A percentile compares a stretch with the other conserved stretches of the same genome.
These are phyloP conservation scores for Acrodontium crateriforme DNA, from an alignment of 2,329 filamentous ascomycete genomes.

Conservation along the genomic window DNA sequence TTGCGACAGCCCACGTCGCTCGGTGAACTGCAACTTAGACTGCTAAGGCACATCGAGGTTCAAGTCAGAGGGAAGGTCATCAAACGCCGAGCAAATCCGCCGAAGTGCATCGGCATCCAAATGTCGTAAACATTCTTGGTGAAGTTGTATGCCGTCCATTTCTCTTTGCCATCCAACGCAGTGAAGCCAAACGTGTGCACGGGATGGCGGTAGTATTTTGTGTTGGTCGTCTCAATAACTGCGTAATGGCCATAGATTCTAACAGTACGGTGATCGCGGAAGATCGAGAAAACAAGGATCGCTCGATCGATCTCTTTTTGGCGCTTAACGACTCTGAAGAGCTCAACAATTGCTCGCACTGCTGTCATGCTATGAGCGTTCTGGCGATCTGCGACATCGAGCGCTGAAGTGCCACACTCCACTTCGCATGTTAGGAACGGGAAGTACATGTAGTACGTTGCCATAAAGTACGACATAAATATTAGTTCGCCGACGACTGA, in stretches of 20 bases:
- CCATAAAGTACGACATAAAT: conserved; percentile 16
- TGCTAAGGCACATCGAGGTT: no score
- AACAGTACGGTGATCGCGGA: conserved; percentile 5
- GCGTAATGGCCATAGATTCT: conserved; percentile 6
- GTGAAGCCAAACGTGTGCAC: conserved; percentile 4
- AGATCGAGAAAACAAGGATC: conserved; percentile 6
- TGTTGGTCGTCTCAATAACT: conserved; percentile 2
- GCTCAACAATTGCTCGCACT: conserved; percentile 7
- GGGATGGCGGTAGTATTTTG: conserved; percentile 7
- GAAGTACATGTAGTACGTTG: conserved; percentile 13
- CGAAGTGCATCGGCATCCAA: conserved; percentile 3
- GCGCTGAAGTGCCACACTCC: conserved; percentile 4
- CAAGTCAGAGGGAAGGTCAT: no score
- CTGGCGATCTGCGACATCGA: conserved; percentile 9
- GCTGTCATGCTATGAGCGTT: conserved; percentile 9
- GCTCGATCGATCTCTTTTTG: conserved; percentile 3
- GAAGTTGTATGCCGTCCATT: conserved; percentile 5
- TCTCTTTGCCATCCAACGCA: conserved; percentile 3
- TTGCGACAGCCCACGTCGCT: no score
- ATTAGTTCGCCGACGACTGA: conserved; percentile 9
- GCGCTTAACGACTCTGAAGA: conserved; percentile 2
- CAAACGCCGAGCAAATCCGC: conserved; percentile 5
- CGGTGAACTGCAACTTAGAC: no score
- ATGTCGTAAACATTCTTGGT: conserved; percentile 3
- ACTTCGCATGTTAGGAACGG: conserved; percentile 8